Conservation (phyloP, 441 rosid genomes). For the Aquilaria agallochum region DNA sequence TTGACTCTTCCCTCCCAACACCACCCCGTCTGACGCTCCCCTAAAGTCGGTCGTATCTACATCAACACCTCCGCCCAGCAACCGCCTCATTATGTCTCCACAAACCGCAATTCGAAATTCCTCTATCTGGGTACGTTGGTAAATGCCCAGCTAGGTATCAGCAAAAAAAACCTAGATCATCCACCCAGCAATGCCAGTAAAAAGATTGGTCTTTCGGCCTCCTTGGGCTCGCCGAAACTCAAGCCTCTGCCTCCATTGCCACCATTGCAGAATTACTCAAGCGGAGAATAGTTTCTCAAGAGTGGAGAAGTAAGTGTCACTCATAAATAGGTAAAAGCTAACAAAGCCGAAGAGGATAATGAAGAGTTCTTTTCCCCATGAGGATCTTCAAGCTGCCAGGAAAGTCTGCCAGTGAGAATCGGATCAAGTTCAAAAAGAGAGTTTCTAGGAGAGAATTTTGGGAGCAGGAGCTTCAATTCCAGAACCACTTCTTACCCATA, state of each 20-base stretch:
- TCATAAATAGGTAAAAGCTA: conserved; percentile 29
- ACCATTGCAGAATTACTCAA: conserved; percentile 33
- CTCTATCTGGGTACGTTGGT: conserved; percentile 76
- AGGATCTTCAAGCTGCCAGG: conserved; percentile 64
- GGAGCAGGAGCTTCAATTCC: conserved; percentile 52
- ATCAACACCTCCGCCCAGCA: conserved; percentile 26
- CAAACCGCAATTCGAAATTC: conserved; percentile 57
- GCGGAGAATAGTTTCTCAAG: conserved; percentile 26
- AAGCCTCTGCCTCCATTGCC: conserved; percentile 82
- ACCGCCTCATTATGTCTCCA: conserved; percentile 36
- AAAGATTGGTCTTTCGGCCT: conserved; percentile 40
- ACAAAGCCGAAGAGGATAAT: conserved; percentile 39
- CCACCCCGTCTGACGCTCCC: conserved; percentile 49
- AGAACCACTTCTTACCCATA: conserved; percentile 47
- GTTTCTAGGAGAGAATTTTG: conserved; percentile 35
- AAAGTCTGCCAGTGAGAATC: conserved; percentile 25
- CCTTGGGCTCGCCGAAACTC: conserved; percentile 77
- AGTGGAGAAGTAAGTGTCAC: conserved; percentile 33
- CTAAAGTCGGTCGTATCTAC: conserved; percentile 9
- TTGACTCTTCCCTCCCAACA: conserved; percentile 58
- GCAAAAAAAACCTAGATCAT: conserved; percentile 22
- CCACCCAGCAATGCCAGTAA: conserved; percentile 32
- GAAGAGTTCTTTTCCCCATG: conserved; percentile 87
- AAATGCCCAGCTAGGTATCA: conserved; percentile 35
- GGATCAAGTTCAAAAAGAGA: conserved; percentile 47